Evolutionary conservation across 2,329 filamentous ascomycete genomes (phyloP).

Genomic region (Talaromyces sp.): DNA sequence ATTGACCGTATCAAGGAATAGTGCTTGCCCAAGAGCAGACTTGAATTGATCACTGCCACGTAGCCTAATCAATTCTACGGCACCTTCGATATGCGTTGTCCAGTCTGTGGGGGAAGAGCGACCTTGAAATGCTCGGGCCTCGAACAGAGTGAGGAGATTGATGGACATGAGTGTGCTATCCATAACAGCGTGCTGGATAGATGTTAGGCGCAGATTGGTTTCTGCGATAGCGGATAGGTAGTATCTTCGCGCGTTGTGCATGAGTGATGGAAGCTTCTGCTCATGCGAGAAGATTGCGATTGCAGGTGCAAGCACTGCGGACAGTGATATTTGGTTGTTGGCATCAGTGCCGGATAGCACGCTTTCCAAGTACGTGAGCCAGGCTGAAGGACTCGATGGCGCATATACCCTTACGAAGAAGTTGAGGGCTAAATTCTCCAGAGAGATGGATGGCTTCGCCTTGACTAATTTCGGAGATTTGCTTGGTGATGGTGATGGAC

Average conservation of each 20-base stretch:
- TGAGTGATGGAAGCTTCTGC: background rate
- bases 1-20: background rate
- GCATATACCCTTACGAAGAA: background rate
- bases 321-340: background rate
- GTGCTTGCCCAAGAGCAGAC: background rate
- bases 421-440: background rate
- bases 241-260: background rate
- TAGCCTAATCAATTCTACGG: background rate
- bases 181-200: background rate
- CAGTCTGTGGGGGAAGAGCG: background rate
- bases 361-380: background rate
- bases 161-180: conserved; percentile 1
- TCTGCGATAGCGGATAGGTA: background rate
- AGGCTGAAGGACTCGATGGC: background rate
- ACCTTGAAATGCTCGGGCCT: background rate
- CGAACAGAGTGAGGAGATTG: background rate
- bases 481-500: background rate
- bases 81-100: conserved; percentile 3
- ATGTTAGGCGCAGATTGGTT: background rate
- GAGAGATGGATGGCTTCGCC: background rate
- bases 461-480: background rate
- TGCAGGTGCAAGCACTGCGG: conserved; percentile 1
- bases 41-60: background rate
- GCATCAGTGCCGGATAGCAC: background rate
- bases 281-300: conserved; percentile 4